Base-by-base conservation (phyloP, 1,139 yeast species). In the Arxiozyma slooffiae region DNA sequence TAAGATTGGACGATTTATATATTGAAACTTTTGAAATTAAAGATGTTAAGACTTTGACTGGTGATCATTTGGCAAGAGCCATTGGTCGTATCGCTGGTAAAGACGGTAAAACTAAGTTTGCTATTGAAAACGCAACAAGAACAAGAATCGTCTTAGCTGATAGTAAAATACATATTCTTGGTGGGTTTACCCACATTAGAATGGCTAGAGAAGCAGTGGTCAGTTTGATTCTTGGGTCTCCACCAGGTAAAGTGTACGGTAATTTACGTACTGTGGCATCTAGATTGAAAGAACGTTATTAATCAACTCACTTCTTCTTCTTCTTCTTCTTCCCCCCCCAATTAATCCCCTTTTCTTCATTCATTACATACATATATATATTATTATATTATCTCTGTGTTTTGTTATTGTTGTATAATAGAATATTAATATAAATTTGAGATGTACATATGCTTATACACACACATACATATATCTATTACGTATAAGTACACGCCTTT, bases 21-120 rank as follows among this genome's bases (percentile, higher is more conserved):
- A 89, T 94, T 58, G 98, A 92, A 70, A 89, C 97, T 2, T 92
- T 92, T 67, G 99, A 92, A 67, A 78, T 92, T 61, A 92, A 94
- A 70, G 99, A 92, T 70, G 97, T 92, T 54, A 94, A 92, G 72
- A 90, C 97, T 2, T 75, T 92, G 59, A 82, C 82, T 38, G 98
- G 98, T 22, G 98, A 92, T 70, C 98, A 92, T 78, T 77, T 92
- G 68, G 84, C 96, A 46, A 83, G 99, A 76, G 98, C 99, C 20
- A 92, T 92, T 67, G 99, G 98, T 62, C 89, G 99, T 77, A 92
- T 92, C 69, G 98, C 98, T 23, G 99, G 99, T 69, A 94, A 92
- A 67, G 99, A 92, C 67, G 99, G 99, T 65, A 90, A 90, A 71
- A 92, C 98, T 55, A 92, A 92, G 72, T 92, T 90, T 69, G 97